A percentile compares a stretch with the other conserved stretches of the same genome.
Evolutionary conservation across 2,329 filamentous ascomycete species (phyloP).

Genomic region (Sporothrix dimorphospora): DNA sequence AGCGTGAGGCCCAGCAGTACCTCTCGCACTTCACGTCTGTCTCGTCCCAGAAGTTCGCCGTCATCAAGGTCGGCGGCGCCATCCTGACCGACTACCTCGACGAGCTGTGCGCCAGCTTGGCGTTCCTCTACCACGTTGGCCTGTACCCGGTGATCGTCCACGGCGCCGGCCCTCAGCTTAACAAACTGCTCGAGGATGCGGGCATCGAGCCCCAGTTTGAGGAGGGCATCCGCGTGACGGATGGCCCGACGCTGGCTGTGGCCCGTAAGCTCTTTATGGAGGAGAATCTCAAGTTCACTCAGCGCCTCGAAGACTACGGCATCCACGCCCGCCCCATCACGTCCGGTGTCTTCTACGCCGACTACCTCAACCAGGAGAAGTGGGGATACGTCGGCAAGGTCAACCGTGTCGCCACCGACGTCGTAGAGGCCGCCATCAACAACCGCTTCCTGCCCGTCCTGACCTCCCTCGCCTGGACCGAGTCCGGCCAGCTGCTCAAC

Average conservation of each 20-base stretch:
- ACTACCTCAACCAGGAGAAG: conserved; percentile 95
- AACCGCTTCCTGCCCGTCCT: conserved; percentile 90
- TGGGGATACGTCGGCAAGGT: conserved; percentile 97
- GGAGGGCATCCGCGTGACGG: conserved; percentile 93
- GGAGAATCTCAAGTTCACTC: conserved; percentile 90
- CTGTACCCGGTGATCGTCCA: conserved; percentile 96
- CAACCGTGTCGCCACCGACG: conserved; percentile 84
- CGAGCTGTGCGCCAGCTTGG: conserved; percentile 83
- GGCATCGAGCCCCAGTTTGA: conserved; percentile 95
- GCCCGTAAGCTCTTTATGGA: conserved; percentile 91
- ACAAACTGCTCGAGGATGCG: conserved; percentile 84
- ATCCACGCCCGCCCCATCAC: conserved; percentile 88
- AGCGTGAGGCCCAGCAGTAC: conserved; percentile 96
- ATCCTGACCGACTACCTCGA: conserved; percentile 94
- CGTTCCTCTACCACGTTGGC: conserved; percentile 92
- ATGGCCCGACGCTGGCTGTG: conserved; percentile 89
- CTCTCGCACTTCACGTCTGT: conserved; percentile 96
- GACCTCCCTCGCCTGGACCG: conserved; percentile 93
- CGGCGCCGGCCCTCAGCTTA: conserved; percentile 88
- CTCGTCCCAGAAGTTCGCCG: conserved; percentile 94
- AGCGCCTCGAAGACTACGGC: conserved; percentile 86
- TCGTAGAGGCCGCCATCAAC: conserved; percentile 88
- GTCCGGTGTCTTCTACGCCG: conserved; percentile 85
- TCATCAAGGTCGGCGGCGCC: conserved; percentile 96
- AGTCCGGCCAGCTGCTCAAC: conserved; percentile 90